Percentiles rank a stretch among this genome's conserved stretches.
Evolutionary conservation across 2,329 filamentous ascomycete species (phyloP).

Genomic region (Diaporthe aspalathi): DNA sequence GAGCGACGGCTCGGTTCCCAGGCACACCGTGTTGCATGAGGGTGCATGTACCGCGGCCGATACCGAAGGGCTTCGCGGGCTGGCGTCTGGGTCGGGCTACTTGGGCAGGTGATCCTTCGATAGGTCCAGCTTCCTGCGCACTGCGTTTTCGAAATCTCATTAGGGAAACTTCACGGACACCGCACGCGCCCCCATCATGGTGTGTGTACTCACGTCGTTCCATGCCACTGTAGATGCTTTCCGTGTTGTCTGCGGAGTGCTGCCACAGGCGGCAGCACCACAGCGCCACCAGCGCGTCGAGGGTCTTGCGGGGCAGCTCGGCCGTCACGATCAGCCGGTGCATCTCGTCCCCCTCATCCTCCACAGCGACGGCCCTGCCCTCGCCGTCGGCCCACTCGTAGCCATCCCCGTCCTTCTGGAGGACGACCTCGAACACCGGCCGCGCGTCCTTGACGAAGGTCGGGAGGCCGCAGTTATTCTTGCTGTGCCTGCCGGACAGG

Average conservation of each 20-base stretch:
- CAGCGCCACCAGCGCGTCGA: conserved; percentile 39
- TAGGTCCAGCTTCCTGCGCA: neutral
- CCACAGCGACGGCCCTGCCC: conserved; percentile 33
- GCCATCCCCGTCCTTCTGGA: conserved; percentile 7
- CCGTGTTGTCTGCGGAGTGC: conserved; percentile 32
- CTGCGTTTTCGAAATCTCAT: neutral
- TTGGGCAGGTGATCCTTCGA: neutral
- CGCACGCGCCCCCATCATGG: too few species aligned
- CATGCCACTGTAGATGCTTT: neutral
- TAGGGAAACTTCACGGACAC: neutral
- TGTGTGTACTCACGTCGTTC: neutral
- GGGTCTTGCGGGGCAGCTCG: conserved; percentile 25
- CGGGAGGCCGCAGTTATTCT: conserved; percentile 13
- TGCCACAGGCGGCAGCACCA: conserved; percentile 39
- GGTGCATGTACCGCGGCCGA: conserved; percentile 26
- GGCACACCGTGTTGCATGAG: conserved; percentile 18
- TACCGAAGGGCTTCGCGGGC: neutral
- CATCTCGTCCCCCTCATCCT: conserved; percentile 10
- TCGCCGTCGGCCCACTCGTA: conserved; percentile 9
- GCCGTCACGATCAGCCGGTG: conserved; percentile 35
- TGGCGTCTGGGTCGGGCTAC: neutral
- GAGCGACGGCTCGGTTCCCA: conserved; percentile 1
- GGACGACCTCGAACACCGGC: conserved; percentile 33
- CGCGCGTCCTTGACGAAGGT: conserved; percentile 28
- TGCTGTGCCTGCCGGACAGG: conserved; percentile 29